Evolutionary conservation across 371 early-diverging fungal genomes (phyloP), one percentile per base, ranked within the genome.

Genomic region (Dipsacomyces acuminosporus): DNA sequence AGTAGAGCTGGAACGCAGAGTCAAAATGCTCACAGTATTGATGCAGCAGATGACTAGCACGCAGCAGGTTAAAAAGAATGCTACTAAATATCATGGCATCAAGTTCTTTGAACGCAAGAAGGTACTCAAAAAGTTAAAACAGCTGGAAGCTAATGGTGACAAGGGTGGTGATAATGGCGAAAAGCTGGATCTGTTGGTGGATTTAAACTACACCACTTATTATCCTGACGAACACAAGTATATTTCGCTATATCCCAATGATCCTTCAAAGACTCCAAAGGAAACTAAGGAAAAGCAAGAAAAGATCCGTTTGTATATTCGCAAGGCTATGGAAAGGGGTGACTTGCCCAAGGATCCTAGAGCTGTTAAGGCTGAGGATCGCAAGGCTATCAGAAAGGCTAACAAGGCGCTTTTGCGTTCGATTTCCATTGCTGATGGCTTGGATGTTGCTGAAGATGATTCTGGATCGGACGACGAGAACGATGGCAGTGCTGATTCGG

Each of bases 71-170:
- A 51, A 53, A 23, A 43, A 63, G 22, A 66, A 66, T 41, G 66
- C 66, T 1, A 41, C 44, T 4, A 24, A 54, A 36, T 66, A 66
- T 40, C 61, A 61, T 23, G 43, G 50, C 22, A 33, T 66, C 21
- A 66, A 66, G 30, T 66, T 66, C 18, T 36, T 66, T 40, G 66
- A 66, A 56, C 56, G 66, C 47, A 66, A 61, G 48, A 66, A 66
- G 46, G 45, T 66, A 8, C 25, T 56, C 8, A 51, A 62, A 26
- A 56, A 53, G 42, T 42, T 66, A 8, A 56, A 45, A 19, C 18
- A 40, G 13, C 5, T 26, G 3, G 26, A 42, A 4, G 19, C 19
- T 0, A 15, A 24, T 0, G 48, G 45, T 40, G 45, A 51, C 15
- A n/a, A 38, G 0, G 19, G 13, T 2, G 41, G 35, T 13, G 20